These are phyloP conservation scores for Diversispora eburnea DNA, from an alignment of 192 early-diverging fungal species.

Conservation along the genomic window DNA sequence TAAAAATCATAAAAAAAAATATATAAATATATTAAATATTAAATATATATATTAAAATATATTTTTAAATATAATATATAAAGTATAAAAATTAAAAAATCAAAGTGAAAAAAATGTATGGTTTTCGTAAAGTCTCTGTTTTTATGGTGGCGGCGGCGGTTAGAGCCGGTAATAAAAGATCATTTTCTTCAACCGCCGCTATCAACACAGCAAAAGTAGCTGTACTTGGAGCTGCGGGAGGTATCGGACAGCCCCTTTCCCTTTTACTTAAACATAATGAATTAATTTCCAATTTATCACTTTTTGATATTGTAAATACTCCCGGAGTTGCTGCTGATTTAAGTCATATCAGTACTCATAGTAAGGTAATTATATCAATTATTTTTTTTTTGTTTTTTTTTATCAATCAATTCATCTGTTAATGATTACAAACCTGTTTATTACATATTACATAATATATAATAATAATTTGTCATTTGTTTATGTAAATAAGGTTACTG, in stretches of 20 bases:
- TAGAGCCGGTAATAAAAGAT: slow-evolving; percentile 38
- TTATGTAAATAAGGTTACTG: slow-evolving; percentile 39
- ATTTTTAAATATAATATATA: too few species aligned
- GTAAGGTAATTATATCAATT: slow-evolving; percentile 53
- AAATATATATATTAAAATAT: too few species aligned
- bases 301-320: slow-evolving; percentile 97
- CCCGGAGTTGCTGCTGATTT: slow-evolving; percentile 96
- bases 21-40: too few species aligned
- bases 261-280: slow-evolving; percentile 89
- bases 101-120: too few species aligned
- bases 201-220: slow-evolving; percentile 47
- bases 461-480: too few species aligned
- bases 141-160: too few species aligned
- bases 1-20: too few species aligned
- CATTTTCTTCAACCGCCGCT: slow-evolving; percentile 55
- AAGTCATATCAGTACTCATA: slow-evolving; percentile 82
- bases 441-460: too few species aligned
- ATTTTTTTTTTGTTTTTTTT: background rate
- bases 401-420: background rate
- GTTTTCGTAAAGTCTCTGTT: too few species aligned
- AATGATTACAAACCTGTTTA: background rate
- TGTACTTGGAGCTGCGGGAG: slow-evolving; percentile 63
- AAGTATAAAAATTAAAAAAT: too few species aligned
- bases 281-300: slow-evolving; percentile 78
- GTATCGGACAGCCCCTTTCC: slow-evolving; percentile 96